A percentile compares a stretch with the other conserved stretches of the same genome.
These are phyloP conservation scores for Ophiostoma quercus DNA, from an alignment of 2,329 filamentous ascomycete genomes.

Conservation along the genomic window DNA sequence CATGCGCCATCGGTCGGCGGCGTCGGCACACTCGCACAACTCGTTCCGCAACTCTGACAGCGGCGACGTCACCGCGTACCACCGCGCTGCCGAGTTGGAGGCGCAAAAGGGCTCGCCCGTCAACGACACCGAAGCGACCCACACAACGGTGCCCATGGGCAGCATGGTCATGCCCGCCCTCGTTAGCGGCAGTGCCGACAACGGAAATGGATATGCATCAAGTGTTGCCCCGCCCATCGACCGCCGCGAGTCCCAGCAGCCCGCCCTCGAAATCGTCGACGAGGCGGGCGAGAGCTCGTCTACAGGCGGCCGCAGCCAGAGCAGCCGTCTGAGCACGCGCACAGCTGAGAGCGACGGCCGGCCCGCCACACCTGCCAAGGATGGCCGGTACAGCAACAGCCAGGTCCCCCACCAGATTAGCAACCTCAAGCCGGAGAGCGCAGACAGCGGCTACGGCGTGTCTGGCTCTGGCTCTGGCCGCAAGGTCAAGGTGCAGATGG, in stretches of 20 bases:
- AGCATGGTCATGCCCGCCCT: conserved; percentile 15
- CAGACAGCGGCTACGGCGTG: conserved; percentile 45
- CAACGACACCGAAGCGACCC: conserved; percentile 15
- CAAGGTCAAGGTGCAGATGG: conserved; percentile 39
- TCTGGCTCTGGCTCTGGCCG: conserved; percentile 28
- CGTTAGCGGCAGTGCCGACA: background rate
- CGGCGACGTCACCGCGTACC: conserved; percentile 33
- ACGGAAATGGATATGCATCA: background rate
- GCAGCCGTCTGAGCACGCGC: conserved; percentile 37
- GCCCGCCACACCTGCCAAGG: conserved; percentile 42
- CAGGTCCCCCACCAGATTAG: conserved; percentile 36
- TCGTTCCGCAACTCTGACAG: conserved; percentile 6
- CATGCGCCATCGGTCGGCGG: conserved; percentile 33
- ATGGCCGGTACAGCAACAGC: conserved; percentile 32
- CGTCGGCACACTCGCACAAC: conserved; percentile 27
- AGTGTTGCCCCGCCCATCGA: conserved; percentile 30
- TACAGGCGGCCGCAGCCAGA: conserved; percentile 54
- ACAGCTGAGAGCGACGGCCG: conserved; percentile 33
- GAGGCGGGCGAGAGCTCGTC: conserved; percentile 77
- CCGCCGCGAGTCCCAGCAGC: conserved; percentile 50
- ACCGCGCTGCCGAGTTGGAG: conserved; percentile 40
- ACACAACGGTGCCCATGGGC: conserved; percentile 7
- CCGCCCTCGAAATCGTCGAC: conserved; percentile 74
- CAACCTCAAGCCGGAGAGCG: conserved; percentile 42
- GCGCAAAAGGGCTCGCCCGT: conserved; percentile 31